These are phyloP conservation scores for Aspergillus jensenii DNA, from an alignment of 2,329 filamentous ascomycete species.

Conservation along the genomic window DNA sequence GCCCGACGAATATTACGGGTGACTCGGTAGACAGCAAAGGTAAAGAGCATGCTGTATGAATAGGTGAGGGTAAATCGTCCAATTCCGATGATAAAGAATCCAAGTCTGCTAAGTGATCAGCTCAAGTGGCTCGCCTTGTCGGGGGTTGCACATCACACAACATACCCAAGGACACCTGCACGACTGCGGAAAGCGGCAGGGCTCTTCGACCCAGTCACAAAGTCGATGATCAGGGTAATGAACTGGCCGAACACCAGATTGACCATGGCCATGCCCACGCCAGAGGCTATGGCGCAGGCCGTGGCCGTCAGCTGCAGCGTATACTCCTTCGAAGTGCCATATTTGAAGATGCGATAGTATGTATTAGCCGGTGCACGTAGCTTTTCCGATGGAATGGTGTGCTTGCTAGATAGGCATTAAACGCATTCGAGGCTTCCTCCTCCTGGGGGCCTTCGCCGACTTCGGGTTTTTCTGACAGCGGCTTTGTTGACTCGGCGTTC, in stretches of 20 bases:
- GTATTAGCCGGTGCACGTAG: too few species aligned
- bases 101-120: constrained; percentile 50
- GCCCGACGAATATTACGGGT: constrained; percentile 75
- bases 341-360: too few species aligned
- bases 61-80: constrained; percentile 77
- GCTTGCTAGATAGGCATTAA: too few species aligned
- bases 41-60: constrained; percentile 83
- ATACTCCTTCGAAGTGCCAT: too few species aligned
- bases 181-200: not conserved
- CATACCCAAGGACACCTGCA: not conserved
- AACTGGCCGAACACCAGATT: constrained; percentile 12
- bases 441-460: too few species aligned
- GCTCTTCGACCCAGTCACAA: not conserved
- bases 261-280: constrained; percentile 5
- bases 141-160: constrained; percentile 1
- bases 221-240: constrained; percentile 4
- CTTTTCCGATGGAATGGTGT: too few species aligned
- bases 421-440: too few species aligned
- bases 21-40: constrained; percentile 80
- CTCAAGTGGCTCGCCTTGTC: not conserved
- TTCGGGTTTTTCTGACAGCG: too few species aligned
- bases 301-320: too few species aligned
- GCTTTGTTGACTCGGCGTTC: too few species aligned
- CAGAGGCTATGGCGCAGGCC: not conserved
- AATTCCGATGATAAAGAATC: constrained; percentile 82